These are phyloP conservation scores for Smallanthus sonchifolius DNA, from an alignment of 129 eudicot genomes.

Conservation along the genomic window DNA sequence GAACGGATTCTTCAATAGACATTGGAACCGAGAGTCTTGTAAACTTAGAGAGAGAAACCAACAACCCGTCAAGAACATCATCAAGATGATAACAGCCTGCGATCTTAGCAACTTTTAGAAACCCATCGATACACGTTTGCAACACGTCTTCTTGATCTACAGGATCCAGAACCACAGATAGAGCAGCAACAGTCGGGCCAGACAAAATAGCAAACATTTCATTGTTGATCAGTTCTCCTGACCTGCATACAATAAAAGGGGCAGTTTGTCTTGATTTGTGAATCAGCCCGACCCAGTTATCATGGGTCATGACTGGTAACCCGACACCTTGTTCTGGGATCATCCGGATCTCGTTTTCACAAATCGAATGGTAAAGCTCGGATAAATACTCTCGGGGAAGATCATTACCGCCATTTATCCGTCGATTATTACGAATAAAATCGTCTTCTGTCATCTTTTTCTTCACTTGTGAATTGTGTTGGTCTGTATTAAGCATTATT, in stretches of 20 bases:
- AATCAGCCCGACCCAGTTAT: constrained; percentile 71
- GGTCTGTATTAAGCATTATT: constrained; percentile 86
- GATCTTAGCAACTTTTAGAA: constrained; percentile 58
- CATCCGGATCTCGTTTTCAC: constrained; percentile 67
- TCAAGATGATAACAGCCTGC: constrained; percentile 60
- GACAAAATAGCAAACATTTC: constrained; percentile 74
- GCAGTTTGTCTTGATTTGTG: constrained; percentile 58
- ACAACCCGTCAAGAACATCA: constrained; percentile 64
- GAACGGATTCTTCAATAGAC: constrained; percentile 53
- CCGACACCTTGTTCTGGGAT: constrained; percentile 59
- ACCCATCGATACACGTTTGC: constrained; percentile 72
- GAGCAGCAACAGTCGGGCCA: constrained; percentile 82
- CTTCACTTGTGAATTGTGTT: constrained; percentile 78
- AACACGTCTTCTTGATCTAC: constrained; percentile 68
- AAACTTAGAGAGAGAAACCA: constrained; percentile 73
- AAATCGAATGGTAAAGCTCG: constrained; percentile 63
- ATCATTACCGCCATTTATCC: constrained; percentile 69
- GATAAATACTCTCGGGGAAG: constrained; percentile 68
- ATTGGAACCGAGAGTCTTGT: constrained; percentile 55
- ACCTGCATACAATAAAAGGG: constrained; percentile 48
- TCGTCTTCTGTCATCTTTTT: constrained; percentile 90
- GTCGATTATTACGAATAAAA: constrained; percentile 72
- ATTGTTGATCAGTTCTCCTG: constrained; percentile 49
- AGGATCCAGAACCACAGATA: constrained; percentile 71
- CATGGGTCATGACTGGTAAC: constrained; percentile 44